These are phyloP conservation scores for Haplosporangium gracile DNA, from an alignment of 192 early-diverging fungal genomes.

Conservation along the genomic window DNA sequence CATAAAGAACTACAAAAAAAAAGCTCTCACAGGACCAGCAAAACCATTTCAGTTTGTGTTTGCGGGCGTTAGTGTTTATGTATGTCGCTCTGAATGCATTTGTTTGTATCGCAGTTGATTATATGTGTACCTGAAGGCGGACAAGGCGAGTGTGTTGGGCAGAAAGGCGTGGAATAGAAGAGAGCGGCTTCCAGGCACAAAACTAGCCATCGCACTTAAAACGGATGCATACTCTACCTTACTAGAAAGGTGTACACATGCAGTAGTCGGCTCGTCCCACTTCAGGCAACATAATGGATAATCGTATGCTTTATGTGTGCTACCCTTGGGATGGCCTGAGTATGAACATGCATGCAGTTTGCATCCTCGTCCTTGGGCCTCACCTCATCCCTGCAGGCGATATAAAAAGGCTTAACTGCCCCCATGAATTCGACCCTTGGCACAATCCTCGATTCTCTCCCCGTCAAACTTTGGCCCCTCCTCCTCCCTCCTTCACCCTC, in stretches of 20 bases:
- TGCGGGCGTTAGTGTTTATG: too few relatives aligned
- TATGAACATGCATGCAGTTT: background rate
- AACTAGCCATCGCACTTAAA: background rate
- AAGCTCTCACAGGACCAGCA: too few relatives aligned
- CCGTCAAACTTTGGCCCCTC: background rate
- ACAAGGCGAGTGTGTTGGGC: background rate
- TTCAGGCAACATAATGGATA: background rate
- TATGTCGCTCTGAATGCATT: background rate
- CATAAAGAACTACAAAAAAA: too few relatives aligned
- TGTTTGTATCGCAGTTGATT: background rate
- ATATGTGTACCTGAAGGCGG: too few relatives aligned
- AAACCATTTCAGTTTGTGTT: too few relatives aligned
- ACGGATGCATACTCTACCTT: too few relatives aligned
- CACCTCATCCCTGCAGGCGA: background rate
- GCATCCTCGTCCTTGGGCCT: background rate
- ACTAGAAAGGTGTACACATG: background rate
- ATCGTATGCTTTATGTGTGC: background rate
- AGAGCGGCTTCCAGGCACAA: background rate
- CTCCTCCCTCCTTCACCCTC: background rate
- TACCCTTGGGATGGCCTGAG: background rate
- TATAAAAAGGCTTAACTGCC: background rate
- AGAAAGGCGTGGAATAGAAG: background rate
- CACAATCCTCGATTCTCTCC: background rate
- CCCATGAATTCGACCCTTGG: background rate
- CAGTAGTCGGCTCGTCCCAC: background rate